Evolutionary conservation across 108 stramenopile genomes (phyloP), one percentile per base, ranked within the genome.

Genomic region (Fragilaria crotonensis): DNA sequence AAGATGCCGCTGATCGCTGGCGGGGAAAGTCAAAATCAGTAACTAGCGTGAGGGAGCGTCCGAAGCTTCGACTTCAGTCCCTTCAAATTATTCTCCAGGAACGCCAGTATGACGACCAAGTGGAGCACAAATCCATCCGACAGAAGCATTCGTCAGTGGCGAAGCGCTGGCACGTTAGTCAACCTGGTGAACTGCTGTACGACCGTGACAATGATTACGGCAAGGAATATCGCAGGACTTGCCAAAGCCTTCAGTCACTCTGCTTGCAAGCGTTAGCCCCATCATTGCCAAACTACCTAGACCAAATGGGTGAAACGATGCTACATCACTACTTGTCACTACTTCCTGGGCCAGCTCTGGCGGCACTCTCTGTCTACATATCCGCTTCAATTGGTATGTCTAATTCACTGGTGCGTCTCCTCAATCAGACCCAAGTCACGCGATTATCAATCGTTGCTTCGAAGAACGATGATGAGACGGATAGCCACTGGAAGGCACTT

Each of bases 11-110:
- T 7, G 7, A 7, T 41, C 36, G 14, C 11, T 11, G 14, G 14
- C 14, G 11, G 14, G 14, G 36, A 41, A 41, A 14, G 14, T 7
- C 36, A 11, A 7, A 41, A 41, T 11, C 14, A 7, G 11, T 14
- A 41, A 41, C 9, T 5, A 21, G 9, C 20, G 20, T 9, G 17
- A 50, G 68, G 11, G 51, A 11, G 20, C 30, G 33, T 7, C 57
- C 57, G 33, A 45, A 19, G 2, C 33, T 57, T 22, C 32, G 18
- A 21, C 57, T 36, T 41, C 20, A 19, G 28, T 27, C 11, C 9
- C 19, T 55, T 14, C 28, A 31, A 33, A 44, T 21, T 41, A 19
- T 41, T 41, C 57, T 36, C 32, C 30, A 57, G 36, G 57, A 57
- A 28, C 27, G 27, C 11, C 18, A 32, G 31, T 14, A 32, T 32